Percentiles rank a stretch among this genome's conserved stretches.
These are phyloP conservation scores for Hypericum androsaemum DNA, from an alignment of 345 rosid species.

Conservation along the genomic window DNA sequence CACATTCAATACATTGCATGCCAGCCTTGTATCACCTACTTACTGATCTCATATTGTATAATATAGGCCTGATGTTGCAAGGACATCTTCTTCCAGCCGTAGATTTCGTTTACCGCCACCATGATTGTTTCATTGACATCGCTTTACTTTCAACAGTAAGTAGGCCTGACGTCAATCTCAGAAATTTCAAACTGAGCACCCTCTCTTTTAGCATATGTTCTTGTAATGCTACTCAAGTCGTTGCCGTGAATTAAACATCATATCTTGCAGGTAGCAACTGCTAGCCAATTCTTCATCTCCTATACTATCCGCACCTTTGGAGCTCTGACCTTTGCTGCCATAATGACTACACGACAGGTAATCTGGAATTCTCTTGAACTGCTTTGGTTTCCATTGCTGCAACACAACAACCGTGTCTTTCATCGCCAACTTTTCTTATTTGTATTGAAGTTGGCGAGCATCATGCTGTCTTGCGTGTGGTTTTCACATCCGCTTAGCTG, in stretches of 20 bases:
- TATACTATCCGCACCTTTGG: slow-evolving; percentile 90
- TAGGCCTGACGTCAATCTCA: neutral
- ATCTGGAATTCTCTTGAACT: slow-evolving; percentile 1
- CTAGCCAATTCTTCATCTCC: slow-evolving; percentile 84
- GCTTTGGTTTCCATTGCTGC: neutral
- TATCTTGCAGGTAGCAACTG: slow-evolving; percentile 71
- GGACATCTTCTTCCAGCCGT: slow-evolving; percentile 65
- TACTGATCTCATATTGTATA: slow-evolving; percentile 5
- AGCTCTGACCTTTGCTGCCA: slow-evolving; percentile 82
- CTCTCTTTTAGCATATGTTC: neutral
- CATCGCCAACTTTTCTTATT: slow-evolving; percentile 6
- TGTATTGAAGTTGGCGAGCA: slow-evolving; percentile 62
- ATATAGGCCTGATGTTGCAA: slow-evolving; percentile 71
- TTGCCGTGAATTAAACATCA: neutral
- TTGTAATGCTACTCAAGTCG: neutral
- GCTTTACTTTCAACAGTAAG: slow-evolving; percentile 78
- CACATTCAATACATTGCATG: neutral
- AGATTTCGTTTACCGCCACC: slow-evolving; percentile 65
- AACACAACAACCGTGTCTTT: too few relatives aligned
- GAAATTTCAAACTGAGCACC: neutral
- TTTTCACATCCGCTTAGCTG: slow-evolving; percentile 84
- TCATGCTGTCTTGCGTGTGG: slow-evolving; percentile 85
- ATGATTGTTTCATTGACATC: slow-evolving; percentile 63
- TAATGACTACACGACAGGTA: slow-evolving; percentile 98
- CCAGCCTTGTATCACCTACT: neutral